Base-by-base conservation (phyloP, 2,329 filamentous ascomycete species). In the Calonectria montana region DNA sequence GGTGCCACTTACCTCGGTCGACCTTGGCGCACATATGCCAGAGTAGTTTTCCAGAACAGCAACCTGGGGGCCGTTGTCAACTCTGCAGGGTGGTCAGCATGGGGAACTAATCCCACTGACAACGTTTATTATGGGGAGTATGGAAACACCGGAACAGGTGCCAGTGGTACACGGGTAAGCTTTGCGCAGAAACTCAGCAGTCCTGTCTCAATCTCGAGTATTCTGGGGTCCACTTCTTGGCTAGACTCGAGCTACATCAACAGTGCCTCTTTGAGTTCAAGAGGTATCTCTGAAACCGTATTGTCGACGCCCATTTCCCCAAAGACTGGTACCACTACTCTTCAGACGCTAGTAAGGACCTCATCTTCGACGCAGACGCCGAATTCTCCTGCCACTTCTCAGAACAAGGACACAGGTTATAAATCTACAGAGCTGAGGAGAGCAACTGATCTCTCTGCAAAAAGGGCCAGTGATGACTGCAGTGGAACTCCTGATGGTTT, bases 51-150 rank as follows among this genome's bases (percentile, higher is more conserved):
- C 80, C 86, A 88, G 76, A 78, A 85, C 65, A 88, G 87, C 1
- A 78, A 80, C 23, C 82, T 93, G 79, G 84, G 83, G 10, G 47
- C 71, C 2, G 75, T 76, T 4, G 67, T 76, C 39, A 75, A 73
- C 75, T 71, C 83, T 2, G 87, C 86, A 1, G 91, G 91, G 0
- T 92, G 91, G 90, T 78, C 75, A 9, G 77, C 83, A 13, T 92
- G 91, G 91, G 83, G 82, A 21, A 82, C 86, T 53, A 80, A 84
- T 35, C 84, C 86, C 27, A 90, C 88, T 0, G 84, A 84, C 64
- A 82, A 89, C 62, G 88, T 92, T 3, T 81, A 84, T 48, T 92
- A 89, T 73, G 88, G 82, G 6, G 91, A 93, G 83, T 92, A 88
- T 76, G 82, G 76, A 27, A 93, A 93, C 80, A 86, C 85, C 2